Evolutionary conservation across 306 rosid genomes (phyloP), one percentile per base, ranked within the genome.

Genomic region (Vicia villosa): DNA sequence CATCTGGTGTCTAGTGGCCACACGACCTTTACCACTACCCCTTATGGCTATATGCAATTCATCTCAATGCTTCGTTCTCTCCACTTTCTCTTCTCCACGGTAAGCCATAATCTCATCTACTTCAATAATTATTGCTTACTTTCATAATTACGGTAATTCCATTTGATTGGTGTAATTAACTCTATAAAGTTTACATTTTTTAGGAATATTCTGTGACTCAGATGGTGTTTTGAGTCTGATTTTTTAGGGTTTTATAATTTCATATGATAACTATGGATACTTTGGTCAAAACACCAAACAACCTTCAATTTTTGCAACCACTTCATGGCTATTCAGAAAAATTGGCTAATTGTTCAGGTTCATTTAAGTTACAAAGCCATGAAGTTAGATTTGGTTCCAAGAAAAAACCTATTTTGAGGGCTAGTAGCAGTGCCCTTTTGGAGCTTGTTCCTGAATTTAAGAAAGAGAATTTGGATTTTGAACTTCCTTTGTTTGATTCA

Each of bases 391-490:
- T 82, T 84, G 89, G 89, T 26, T 75, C 73, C 14, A 83, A 80
- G 68, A 93, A 80, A 73, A 94, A 80, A 73, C 59, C 83, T 17
- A 65, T 62, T 77, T 81, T 80, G 47, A 81, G 83, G 80, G 94
- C 85, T 52, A 78, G 81, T 26, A 76, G 90, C 52, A 73, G 81
- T 83, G 82, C 92, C 76, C 92, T 94, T 70, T 57, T 89, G 68
- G 99, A 94, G 75, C 99, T 94, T 77, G 99, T 94, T 68, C 99
- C 99, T 4, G 99, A 89, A 74, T 74, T 84, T 46, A 91, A 91
- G 84, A 91, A 87, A 77, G 97, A 91, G 80, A 94, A 74, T 79
- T 86, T 94, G 49, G 95, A 88, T 70, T 77, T 91, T 83, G 99
- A 94, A 68, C 99, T 91, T 82, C 96, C 99, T 32, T 15, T 91